Conservation (phyloP, 805 yeast genomes). For the Sugiyamaella americana region DNA sequence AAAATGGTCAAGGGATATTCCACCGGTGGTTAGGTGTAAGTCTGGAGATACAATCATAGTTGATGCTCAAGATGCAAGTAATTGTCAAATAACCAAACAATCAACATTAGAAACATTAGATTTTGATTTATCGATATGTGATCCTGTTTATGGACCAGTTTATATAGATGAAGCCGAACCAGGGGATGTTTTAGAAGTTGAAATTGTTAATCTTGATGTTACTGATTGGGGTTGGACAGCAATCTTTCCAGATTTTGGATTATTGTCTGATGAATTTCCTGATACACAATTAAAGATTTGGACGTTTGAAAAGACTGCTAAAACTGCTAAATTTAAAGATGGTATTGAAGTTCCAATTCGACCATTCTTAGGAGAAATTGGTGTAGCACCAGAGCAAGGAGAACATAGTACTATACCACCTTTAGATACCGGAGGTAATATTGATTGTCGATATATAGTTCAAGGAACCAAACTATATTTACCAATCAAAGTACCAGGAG, state of each 20-base stretch:
- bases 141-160: conserved; percentile 15
- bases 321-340: conserved; percentile 9
- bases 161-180: conserved; percentile 12
- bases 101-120: conserved; percentile 9
- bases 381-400: conserved; percentile 14
- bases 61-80: conserved; percentile 11
- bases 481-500: conserved; percentile 13
- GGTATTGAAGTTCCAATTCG: conserved; percentile 14
- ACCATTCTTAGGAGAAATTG: conserved; percentile 13
- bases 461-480: conserved; percentile 11
- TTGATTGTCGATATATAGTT: conserved; percentile 10
- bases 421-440: conserved; percentile 12
- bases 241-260: conserved; percentile 13
- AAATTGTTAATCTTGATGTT: conserved; percentile 7
- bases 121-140: conserved; percentile 8
- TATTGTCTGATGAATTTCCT: conserved; percentile 12
- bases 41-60: conserved; percentile 9
- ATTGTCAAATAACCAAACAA: conserved; percentile 7
- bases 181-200: conserved; percentile 14
- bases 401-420: conserved; percentile 15
- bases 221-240: conserved; percentile 17
- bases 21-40: conserved; percentile 9
- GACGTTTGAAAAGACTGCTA: conserved; percentile 7
- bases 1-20: conserved; percentile 16
- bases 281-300: conserved; percentile 9